Conservation (phyloP, 495 filamentous ascomycete genomes). For the Letharia lupina region DNA sequence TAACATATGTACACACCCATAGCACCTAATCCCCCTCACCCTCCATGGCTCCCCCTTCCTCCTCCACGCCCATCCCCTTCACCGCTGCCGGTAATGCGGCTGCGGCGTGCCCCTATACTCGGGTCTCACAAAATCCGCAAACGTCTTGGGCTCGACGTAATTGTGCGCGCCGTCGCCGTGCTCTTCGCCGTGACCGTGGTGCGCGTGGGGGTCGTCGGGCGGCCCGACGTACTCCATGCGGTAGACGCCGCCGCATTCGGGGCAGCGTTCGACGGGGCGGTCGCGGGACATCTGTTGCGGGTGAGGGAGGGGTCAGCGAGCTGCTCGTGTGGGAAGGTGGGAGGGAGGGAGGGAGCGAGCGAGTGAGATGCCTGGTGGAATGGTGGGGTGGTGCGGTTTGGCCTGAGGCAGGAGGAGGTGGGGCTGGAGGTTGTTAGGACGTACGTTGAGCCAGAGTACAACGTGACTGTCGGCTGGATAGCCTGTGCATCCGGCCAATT, state of each 20-base stretch:
- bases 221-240: slow-evolving; percentile 96
- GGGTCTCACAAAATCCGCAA: slow-evolving; percentile 85
- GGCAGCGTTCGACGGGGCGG: slow-evolving; percentile 85
- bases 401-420: neutral
- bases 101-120: slow-evolving; percentile 54
- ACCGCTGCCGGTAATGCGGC: neutral
- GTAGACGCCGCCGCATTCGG: slow-evolving; percentile 88
- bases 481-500: slow-evolving; percentile 94
- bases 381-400: neutral
- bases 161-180: slow-evolving; percentile 31
- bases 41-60: slow-evolving; percentile 13
- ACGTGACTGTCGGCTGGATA: slow-evolving; percentile 84
- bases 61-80: slow-evolving; percentile 3
- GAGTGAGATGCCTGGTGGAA: neutral
- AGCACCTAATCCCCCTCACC: neutral
- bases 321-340: neutral
- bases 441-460: slow-evolving; percentile 81
- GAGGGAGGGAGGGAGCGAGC: neutral
- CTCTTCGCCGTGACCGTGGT: slow-evolving; percentile 29
- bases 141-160: slow-evolving; percentile 62
- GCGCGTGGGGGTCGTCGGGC: slow-evolving; percentile 54
- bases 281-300: slow-evolving; percentile 65
- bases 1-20: neutral
- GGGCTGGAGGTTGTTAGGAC: slow-evolving; percentile 26
- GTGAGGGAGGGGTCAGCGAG: slow-evolving; percentile 9